Conservation (phyloP, 495 filamentous ascomycete genomes). For the Hyphodiscus hymeniophilus region DNA sequence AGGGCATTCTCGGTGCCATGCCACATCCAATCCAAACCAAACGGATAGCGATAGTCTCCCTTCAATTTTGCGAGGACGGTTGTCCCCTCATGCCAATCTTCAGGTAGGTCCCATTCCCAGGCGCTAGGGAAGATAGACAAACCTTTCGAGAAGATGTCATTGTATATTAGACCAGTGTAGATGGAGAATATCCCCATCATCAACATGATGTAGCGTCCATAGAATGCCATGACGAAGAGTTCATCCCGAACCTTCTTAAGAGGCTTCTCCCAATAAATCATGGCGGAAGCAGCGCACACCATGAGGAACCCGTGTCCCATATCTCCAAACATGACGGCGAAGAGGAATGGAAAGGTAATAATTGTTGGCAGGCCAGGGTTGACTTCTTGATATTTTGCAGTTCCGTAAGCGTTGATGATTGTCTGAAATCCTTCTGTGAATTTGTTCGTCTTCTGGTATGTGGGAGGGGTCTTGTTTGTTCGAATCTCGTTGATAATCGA, state of each 20-base stretch:
- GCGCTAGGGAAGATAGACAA: conserved; percentile 80
- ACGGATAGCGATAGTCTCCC: conserved; percentile 74
- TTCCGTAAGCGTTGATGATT: conserved; percentile 97
- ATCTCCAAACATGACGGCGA: conserved; percentile 99
- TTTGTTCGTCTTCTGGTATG: conserved; percentile 93
- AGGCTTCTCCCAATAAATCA: conserved; percentile 94
- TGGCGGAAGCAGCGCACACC: conserved; percentile 66
- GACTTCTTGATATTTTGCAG: conserved; percentile 92
- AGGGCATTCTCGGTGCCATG: conserved; percentile 90
- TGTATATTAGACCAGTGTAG: conserved; percentile 96
- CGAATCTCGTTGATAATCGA: conserved; percentile 96
- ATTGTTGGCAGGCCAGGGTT: conserved; percentile 94
- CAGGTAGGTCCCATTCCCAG: conserved; percentile 66
- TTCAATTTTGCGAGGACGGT: conserved; percentile 57
- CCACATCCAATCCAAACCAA: conserved; percentile 96
- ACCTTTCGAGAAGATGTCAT: conserved; percentile 92
- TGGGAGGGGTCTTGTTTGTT: conserved; percentile 94
- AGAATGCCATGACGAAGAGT: conserved; percentile 95
- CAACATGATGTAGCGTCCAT: conserved; percentile 94
- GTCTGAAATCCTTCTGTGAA: conserved; percentile 98
- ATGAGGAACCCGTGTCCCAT: conserved; percentile 88
- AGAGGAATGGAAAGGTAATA: conserved; percentile 95
- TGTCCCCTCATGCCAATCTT: conserved; percentile 50
- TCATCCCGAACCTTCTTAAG: conserved; percentile 89
- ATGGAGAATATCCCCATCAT: conserved; percentile 97